Conservation (phyloP, 2,329 filamentous ascomycete genomes). For the Zasmidium cellare region DNA sequence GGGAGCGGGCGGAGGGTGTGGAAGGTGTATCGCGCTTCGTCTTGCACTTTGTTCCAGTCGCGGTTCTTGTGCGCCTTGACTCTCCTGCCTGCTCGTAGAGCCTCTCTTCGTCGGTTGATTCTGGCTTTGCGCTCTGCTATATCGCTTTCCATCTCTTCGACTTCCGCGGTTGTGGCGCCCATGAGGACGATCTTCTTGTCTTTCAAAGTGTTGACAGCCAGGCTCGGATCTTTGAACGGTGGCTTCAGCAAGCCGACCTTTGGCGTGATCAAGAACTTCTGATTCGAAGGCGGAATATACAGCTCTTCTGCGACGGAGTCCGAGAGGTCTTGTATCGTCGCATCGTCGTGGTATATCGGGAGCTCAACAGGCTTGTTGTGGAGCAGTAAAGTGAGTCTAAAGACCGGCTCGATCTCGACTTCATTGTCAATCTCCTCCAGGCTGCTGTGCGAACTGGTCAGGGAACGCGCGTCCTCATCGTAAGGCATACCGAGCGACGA, state of each 20-base stretch:
- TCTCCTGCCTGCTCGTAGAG: conserved; percentile 41
- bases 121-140: conserved; percentile 52
- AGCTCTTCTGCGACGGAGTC: conserved; percentile 57
- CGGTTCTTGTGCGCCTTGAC: conserved; percentile 35
- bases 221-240: conserved; percentile 61
- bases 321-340: conserved; percentile 61
- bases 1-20: conserved; percentile 71
- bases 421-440: conserved; percentile 18
- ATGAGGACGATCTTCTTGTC: conserved; percentile 65
- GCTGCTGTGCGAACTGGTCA: conserved; percentile 14
- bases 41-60: conserved; percentile 51
- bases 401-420: conserved; percentile 21
- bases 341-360: conserved; percentile 45
- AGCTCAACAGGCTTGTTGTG: conserved; percentile 54
- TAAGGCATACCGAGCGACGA: conserved; percentile 3
- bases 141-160: conserved; percentile 56
- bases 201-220: conserved; percentile 51
- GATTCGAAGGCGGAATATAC: conserved; percentile 62
- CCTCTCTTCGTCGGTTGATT: conserved; percentile 39
- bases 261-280: conserved; percentile 66
- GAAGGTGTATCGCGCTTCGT: conserved; percentile 78
- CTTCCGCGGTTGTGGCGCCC: conserved; percentile 62
- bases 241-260: conserved; percentile 65
- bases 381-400: conserved; percentile 54
- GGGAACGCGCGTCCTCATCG: conserved; percentile 7